These are phyloP conservation scores for Fusarium tupiense DNA, from an alignment of 2,329 filamentous ascomycete genomes.

Conservation along the genomic window DNA sequence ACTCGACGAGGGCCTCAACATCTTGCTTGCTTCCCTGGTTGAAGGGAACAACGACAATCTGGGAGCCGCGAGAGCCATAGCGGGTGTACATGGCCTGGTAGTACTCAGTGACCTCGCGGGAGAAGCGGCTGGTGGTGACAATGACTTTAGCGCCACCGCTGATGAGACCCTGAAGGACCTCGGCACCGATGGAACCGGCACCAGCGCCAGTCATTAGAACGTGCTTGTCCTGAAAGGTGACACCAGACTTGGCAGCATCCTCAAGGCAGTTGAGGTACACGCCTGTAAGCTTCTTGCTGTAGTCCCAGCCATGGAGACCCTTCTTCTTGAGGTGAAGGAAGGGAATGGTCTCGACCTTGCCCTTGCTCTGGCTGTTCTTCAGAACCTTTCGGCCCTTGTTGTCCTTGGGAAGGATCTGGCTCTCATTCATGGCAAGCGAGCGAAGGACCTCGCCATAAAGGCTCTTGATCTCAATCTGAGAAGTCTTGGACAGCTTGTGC, in stretches of 20 bases:
- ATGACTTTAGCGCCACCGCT: slow-evolving; percentile 96
- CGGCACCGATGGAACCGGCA: slow-evolving; percentile 96
- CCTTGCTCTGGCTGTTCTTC: slow-evolving; percentile 72
- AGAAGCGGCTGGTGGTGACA: slow-evolving; percentile 96
- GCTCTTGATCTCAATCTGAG: slow-evolving; percentile 94
- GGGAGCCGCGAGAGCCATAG: slow-evolving; percentile 91
- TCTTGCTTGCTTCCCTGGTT: slow-evolving; percentile 99
- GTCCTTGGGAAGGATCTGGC: slow-evolving; percentile 92
- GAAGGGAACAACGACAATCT: slow-evolving; percentile 98
- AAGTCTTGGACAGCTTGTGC: slow-evolving; percentile 96
- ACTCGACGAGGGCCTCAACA: slow-evolving; percentile 90
- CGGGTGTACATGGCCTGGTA: slow-evolving; percentile 99
- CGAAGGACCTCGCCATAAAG: slow-evolving; percentile 95
- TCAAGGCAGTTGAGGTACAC: slow-evolving; percentile 93
- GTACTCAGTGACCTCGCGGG: slow-evolving; percentile 97
- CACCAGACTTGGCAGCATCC: slow-evolving; percentile 84
- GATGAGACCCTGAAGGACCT: slow-evolving; percentile 94
- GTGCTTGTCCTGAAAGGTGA: slow-evolving; percentile 94
- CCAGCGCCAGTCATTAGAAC: slow-evolving; percentile 98
- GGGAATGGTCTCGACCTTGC: slow-evolving; percentile 96
- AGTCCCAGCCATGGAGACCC: slow-evolving; percentile 94
- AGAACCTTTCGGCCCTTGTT: slow-evolving; percentile 70
- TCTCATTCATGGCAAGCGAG: slow-evolving; percentile 96
- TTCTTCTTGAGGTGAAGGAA: slow-evolving; percentile 98
- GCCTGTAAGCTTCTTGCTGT: slow-evolving; percentile 98